Evolutionary conservation across 345 rosid genomes (phyloP).

Genomic region (Syzygium oleosum): DNA sequence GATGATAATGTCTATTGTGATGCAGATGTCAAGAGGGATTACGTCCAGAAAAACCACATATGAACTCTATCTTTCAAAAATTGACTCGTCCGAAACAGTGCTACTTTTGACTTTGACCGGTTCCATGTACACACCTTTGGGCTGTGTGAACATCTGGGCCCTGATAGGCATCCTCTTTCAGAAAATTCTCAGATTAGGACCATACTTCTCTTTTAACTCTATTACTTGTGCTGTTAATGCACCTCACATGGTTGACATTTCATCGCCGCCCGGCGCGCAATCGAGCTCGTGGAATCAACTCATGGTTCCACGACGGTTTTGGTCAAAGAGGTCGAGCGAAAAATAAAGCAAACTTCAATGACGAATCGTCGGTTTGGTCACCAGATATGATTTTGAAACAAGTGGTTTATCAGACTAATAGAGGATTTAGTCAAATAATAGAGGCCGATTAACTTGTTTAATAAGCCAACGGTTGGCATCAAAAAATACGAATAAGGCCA

Average conservation of each 20-base stretch:
- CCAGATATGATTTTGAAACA: background rate
- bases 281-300: background rate
- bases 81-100: background rate
- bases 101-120: background rate
- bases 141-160: background rate
- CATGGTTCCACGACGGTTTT: background rate
- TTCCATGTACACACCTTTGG: background rate
- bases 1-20: background rate
- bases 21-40: background rate
- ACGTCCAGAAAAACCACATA: background rate
- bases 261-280: background rate
- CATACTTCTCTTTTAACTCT: background rate
- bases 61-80: background rate
- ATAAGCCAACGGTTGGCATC: background rate
- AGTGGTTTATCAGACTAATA: background rate
- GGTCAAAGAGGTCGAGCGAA: background rate
- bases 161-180: background rate
- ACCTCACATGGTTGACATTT: background rate
- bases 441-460: background rate
- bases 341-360: background rate
- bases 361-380: background rate
- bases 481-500: background rate
- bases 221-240: background rate
- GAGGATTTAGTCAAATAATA: background rate
- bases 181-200: background rate